Evolutionary conservation across 352 stramenopile genomes (phyloP), one percentile per base, ranked within the genome.

Genomic region (Phytophthora lateralis): DNA sequence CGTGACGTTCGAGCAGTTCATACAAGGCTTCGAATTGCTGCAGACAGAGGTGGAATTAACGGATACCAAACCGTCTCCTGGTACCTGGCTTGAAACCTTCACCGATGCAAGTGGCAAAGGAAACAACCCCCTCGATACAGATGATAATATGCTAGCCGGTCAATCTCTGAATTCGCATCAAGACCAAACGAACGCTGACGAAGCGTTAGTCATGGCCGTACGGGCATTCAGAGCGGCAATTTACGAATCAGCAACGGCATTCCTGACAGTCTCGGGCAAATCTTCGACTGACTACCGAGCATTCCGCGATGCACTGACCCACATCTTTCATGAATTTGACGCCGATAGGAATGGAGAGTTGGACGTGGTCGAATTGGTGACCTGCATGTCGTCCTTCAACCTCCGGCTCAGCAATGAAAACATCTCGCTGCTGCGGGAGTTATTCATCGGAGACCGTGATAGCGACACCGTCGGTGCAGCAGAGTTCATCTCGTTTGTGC

Each of bases 401-500:
- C 72, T 93, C 35, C 54, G 38, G 3, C 69, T 87, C 15, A 78
- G 62, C 0, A 49, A 57, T 0, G 68, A 79, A 0, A 82, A 88
- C 35, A 30, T 85, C 24, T 69, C 55, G 2, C 62, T 89, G 34
- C 47, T 93, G 0, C 70, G 69, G n/a, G 73, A 89, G 21, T 80
- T 85, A 39, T 90, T 93, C 49, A 57, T 66, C 7, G 52, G 54
- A 0, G 71, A 78, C 2, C 20, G 50, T 7, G 64, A 59, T 6
- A 78, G 49, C n/a, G 71, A 71, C 9, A 73, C 47, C 17, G 49
- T 93, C 10, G 75, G 75, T 20, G 88, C 90, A 12, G 53, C 65
- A 4, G 82, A 93, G 51, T 91, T 91, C 59, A 85, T 90, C 32
- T 90, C 84, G 3, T 93, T 93, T 50, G 76, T 85, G 8, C 60